Base-by-base conservation (phyloP, 2,329 filamentous ascomycete species). In the Epichloe bromicola region DNA sequence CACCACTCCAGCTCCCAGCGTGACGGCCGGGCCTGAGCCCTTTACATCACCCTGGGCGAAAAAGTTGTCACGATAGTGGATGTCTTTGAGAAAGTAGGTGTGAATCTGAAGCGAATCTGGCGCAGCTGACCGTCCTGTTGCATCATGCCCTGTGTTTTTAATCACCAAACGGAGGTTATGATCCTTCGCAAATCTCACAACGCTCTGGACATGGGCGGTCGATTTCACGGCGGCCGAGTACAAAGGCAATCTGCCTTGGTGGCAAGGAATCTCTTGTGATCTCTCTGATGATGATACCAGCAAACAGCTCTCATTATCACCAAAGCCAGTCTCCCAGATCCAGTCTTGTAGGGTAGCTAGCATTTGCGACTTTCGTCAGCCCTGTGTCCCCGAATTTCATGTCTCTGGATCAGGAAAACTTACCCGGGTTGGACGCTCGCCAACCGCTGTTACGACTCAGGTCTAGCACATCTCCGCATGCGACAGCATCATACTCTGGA, bases 71-170 rank as follows among this genome's bases (percentile, higher is more conserved):
- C 45, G 41, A 5, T 37, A 15, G 41, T 40, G 7, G 36, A 50
- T 50, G 17, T 17, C 30, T 20, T 50, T 44, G 2, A 50, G 48
- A 33, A n/a, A 38, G 36, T 34, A n/a, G 15, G 48, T 50, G 14
- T 45, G 40, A 38, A 50, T 50, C 30, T 50, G 48, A 40, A 50
- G 38, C 11, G 48, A 50, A 39, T 39, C 2, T n/a, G 48, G 48
- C 4, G 48, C 30, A 19, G 19, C 30, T 12, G 48, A 50, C 14
- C 48, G 48, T 37, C 48, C 48, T 1, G 40, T 40, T 11, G 19
- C 23, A 14, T 50, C 48, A 36, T 50, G 48, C 14, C 48, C 48
- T 11, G 39, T 45, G 33, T 45, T 50, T 19, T 39, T 44, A 30
- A 50, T 14, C 5, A 50, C 40, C 17, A 50, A 20, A 15, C 39